Base-by-base conservation (phyloP, 148 eudicot species). In the Euryodendron excelsum region DNA sequence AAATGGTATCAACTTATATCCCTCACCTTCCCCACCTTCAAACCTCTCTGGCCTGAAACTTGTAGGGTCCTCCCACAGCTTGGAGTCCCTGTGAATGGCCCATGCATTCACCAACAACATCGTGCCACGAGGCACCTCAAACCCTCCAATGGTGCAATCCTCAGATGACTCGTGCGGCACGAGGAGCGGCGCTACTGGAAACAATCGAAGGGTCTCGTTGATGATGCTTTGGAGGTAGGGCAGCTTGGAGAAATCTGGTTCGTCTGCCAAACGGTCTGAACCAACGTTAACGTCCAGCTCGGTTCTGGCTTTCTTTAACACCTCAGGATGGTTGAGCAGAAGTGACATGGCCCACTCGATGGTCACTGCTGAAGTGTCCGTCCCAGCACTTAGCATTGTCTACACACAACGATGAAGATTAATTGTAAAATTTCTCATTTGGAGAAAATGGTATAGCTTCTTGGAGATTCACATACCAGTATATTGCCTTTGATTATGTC, bases 11-110 rank as follows among this genome's bases (percentile, higher is more conserved):
- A 73, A 82, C 67, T 69, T 84, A 72, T 81, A 77, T 25, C 72
- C 68, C 33, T 84, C 85, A 15, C 47, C 77, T 27, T 81, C 78
- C 2, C 63, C 58, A 27, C 71, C 82, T 59, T 74, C 72, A 50
- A 83, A 88, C 59, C 90, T 85, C 53, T 88, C 88, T 15, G 88
- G 88, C 63, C 14, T 81, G 48, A 85, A 87, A 33, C 69, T 67
- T 12, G 71, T 63, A 1, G 88, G 88, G 30, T 83, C 62, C 0
- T 53, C 77, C 88, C 88, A 87, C 37, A 80, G 27, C 3, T 74
- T 77, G 17, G 87, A 52, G 63, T 77, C 79, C 4, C 73, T 50
- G 11, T 77, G 79, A 23, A 84, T 77, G 7, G 84, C 83, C 79
- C 78, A 77, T 5, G 79, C 71, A 18, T 84, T 84, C 10, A 80